phyloP scores from a whole-genome alignment of 1,284 basidiomycete genomes.

The Puccinia novopanici region DNA sequence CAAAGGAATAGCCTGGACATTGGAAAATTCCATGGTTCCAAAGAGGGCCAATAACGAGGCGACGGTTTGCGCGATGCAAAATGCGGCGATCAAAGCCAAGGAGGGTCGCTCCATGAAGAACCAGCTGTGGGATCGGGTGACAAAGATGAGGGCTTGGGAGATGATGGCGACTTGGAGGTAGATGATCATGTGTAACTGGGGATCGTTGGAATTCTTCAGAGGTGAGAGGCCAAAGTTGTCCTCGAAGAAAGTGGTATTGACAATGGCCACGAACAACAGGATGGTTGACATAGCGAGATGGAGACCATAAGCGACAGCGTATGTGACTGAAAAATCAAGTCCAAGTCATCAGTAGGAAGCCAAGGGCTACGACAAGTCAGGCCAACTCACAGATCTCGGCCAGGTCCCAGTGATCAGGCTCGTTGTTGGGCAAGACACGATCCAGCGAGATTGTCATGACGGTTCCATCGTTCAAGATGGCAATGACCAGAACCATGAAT shows the following conservation, averaged over 20 bases:
- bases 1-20: conserved; percentile 64
- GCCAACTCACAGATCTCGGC: conserved; percentile 71
- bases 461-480: conserved; percentile 93
- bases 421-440: conserved; percentile 87
- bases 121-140: conserved; percentile 92
- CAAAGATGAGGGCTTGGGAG: conserved; percentile 95
- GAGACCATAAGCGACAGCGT: conserved; percentile 89
- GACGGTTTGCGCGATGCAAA: conserved; percentile 48
- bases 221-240: conserved; percentile 73
- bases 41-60: conserved; percentile 42
- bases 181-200: conserved; percentile 70
- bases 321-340: conserved; percentile 65
- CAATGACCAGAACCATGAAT: conserved; percentile 98
- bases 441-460: conserved; percentile 94
- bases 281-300: conserved; percentile 90
- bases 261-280: conserved; percentile 77
- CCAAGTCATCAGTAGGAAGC: no score
- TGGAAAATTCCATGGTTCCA: conserved; percentile 37
- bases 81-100: conserved; percentile 43
- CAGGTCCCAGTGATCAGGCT: conserved; percentile 87
- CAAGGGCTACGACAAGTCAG: no score
- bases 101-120: conserved; percentile 99
- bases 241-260: conserved; percentile 87
- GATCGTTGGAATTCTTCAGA: conserved; percentile 44
- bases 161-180: conserved; percentile 95